Evolutionary conservation across 768 basidiomycete species (phyloP).

Genomic region (Amanita polypyramis): DNA sequence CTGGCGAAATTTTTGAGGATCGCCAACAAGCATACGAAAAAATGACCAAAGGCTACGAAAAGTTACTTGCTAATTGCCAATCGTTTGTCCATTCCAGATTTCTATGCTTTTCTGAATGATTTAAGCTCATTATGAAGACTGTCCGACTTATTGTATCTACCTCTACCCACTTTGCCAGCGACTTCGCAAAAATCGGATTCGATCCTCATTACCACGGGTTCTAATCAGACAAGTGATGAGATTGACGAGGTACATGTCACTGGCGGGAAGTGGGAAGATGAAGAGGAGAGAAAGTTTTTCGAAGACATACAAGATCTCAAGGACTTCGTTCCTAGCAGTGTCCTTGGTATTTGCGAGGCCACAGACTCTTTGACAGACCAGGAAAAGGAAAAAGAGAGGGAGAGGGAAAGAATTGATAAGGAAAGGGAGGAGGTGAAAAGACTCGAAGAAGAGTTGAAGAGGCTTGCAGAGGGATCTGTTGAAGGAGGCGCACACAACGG

Average conservation of each 20-base stretch:
- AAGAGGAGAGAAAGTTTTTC: conserved; percentile 89
- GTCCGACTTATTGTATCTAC: conserved; percentile 81
- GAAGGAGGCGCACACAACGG: conserved; percentile 8
- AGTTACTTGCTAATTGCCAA: conserved; percentile 80
- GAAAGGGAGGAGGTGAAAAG: conserved; percentile 65
- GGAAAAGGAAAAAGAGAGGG: conserved; percentile 40
- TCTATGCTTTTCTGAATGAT: conserved; percentile 9
- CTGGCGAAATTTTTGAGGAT: conserved; percentile 98
- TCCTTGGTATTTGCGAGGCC: conserved; percentile 61
- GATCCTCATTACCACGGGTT: conserved; percentile 57
- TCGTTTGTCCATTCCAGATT: conserved; percentile 38
- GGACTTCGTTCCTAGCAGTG: conserved; percentile 82
- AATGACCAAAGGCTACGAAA: conserved; percentile 95
- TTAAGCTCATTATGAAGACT: conserved; percentile 36
- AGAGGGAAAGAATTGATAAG: conserved; percentile 37
- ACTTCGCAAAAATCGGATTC: conserved; percentile 74
- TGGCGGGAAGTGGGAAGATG: conserved; percentile 95
- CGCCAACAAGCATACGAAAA: conserved; percentile 98
- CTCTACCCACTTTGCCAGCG: conserved; percentile 77
- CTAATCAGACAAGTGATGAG: conserved; percentile 32
- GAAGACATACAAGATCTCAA: conserved; percentile 88
- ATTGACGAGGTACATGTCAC: conserved; percentile 43
- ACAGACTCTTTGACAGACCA: conserved; percentile 23
- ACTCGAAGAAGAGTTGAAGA: conserved; percentile 70
- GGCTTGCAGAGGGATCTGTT: conserved; percentile 33